These are phyloP conservation scores for Tolypocladium inflatum DNA, from an alignment of 2,329 filamentous ascomycete species.

Conservation along the genomic window DNA sequence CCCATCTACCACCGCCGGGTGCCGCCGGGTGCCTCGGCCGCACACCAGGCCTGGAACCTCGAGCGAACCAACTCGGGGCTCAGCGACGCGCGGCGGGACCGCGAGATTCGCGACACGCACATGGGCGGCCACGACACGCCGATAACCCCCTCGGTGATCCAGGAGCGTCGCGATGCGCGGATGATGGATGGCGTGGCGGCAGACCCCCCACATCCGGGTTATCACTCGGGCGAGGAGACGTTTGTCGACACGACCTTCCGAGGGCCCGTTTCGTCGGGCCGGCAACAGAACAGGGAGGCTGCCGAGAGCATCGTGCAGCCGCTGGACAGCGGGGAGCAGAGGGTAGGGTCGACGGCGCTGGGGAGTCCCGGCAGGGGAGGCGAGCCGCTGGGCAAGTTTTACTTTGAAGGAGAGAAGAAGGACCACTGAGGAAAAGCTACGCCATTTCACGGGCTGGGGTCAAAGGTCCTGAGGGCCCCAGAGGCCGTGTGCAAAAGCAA, in stretches of 20 bases:
- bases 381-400: slow-evolving; percentile 46
- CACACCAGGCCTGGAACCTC: slow-evolving; percentile 30
- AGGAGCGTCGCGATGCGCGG: slow-evolving; percentile 49
- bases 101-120: slow-evolving; percentile 21
- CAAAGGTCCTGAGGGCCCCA: background rate
- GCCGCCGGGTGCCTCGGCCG: slow-evolving; percentile 28
- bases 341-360: slow-evolving; percentile 25
- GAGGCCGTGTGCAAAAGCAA: background rate
- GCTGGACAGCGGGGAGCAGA: slow-evolving; percentile 40
- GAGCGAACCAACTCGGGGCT: slow-evolving; percentile 44
- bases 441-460: background rate
- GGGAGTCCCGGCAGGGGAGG: slow-evolving; percentile 34
- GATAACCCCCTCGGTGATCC: slow-evolving; percentile 33
- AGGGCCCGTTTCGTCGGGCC: slow-evolving; percentile 39
- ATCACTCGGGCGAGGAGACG: slow-evolving; percentile 38
- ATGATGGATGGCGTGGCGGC: slow-evolving; percentile 58
- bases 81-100: slow-evolving; percentile 32
- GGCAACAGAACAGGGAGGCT: slow-evolving; percentile 34
- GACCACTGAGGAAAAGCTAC: slow-evolving; percentile 4
- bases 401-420: slow-evolving; percentile 43
- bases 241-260: slow-evolving; percentile 58
- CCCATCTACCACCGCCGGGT: slow-evolving; percentile 55
- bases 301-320: slow-evolving; percentile 56
- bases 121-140: slow-evolving; percentile 29
- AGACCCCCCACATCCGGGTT: slow-evolving; percentile 40